A percentile compares a stretch with the other conserved stretches of the same genome.
Conservation (phyloP, 208 protist genomes). For the Leishmania gerbilli region DNA sequence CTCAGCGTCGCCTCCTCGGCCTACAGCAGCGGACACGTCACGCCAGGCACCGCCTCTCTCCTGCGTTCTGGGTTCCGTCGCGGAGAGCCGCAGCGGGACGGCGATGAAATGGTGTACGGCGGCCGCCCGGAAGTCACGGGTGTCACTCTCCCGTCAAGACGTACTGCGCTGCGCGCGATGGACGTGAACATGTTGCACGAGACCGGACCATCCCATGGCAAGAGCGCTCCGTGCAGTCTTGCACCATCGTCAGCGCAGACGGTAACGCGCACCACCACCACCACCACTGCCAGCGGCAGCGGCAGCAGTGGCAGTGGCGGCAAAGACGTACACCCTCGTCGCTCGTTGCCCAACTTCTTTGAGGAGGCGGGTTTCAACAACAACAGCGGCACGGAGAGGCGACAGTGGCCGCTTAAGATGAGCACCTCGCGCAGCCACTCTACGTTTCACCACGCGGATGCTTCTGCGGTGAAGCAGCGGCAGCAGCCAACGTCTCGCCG, state of each 20-base stretch:
- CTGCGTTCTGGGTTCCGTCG: not conserved
- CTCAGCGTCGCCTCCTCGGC: slow-evolving; percentile 33
- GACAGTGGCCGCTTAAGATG: not conserved
- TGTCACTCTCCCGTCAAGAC: not conserved
- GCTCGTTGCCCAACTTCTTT: slow-evolving; percentile 23
- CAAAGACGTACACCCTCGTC: not conserved
- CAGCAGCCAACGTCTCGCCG: not conserved
- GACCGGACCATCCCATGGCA: not conserved
- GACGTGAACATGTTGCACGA: slow-evolving; percentile 15
- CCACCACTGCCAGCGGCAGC: not conserved
- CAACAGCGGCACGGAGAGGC: slow-evolving; percentile 8
- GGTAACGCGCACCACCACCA: not conserved
- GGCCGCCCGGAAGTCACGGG: not conserved
- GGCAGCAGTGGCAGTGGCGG: not conserved
- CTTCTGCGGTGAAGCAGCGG: not conserved
- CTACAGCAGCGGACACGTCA: slow-evolving; percentile 9
- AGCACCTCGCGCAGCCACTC: slow-evolving; percentile 22
- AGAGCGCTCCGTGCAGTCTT: not conserved
- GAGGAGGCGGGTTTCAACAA: slow-evolving; percentile 5
- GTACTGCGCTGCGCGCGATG: slow-evolving; percentile 10
- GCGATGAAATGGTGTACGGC: not conserved
- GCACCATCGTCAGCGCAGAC: not conserved
- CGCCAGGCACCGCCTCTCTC: not conserved
- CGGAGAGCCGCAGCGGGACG: not conserved
- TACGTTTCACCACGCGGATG: not conserved